These are phyloP conservation scores for Theobroma cacao DNA, from an alignment of 345 rosid species.

Conservation along the genomic window DNA sequence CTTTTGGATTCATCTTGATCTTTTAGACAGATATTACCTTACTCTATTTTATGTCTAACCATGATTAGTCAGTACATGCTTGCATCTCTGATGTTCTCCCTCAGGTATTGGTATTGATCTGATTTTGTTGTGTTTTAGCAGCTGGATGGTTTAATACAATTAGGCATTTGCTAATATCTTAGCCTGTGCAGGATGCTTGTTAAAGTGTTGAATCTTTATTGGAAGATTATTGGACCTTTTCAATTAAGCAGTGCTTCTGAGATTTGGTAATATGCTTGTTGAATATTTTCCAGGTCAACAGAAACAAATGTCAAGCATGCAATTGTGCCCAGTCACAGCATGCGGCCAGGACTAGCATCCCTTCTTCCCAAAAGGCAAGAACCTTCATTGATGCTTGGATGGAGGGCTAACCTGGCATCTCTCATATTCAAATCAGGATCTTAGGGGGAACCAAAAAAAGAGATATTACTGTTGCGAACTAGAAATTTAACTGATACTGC, in stretches of 20 bases:
- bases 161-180: neutral
- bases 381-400: conserved; percentile 55
- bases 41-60: neutral
- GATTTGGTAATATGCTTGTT: conserved; percentile 10
- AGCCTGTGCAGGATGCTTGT: neutral
- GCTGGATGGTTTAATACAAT: neutral
- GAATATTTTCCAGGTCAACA: conserved; percentile 37
- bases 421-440: conserved; percentile 63
- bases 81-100: neutral
- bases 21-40: neutral
- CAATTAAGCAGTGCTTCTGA: neutral
- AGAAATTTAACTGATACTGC: conserved; percentile 6
- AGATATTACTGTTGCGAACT: neutral
- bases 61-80: neutral
- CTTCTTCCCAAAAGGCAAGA: conserved; percentile 53
- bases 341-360: conserved; percentile 45
- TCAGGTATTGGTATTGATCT: neutral
- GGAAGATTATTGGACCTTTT: neutral
- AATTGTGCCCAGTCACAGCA: conserved; percentile 30
- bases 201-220: neutral
- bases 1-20: neutral
- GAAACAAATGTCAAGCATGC: conserved; percentile 38
- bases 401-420: conserved; percentile 71
- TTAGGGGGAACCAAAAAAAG: conserved; percentile 18
- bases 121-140: neutral